These are phyloP conservation scores for Aureobasidium sp. DNA, from an alignment of 2,329 filamentous ascomycete species.

Conservation along the genomic window DNA sequence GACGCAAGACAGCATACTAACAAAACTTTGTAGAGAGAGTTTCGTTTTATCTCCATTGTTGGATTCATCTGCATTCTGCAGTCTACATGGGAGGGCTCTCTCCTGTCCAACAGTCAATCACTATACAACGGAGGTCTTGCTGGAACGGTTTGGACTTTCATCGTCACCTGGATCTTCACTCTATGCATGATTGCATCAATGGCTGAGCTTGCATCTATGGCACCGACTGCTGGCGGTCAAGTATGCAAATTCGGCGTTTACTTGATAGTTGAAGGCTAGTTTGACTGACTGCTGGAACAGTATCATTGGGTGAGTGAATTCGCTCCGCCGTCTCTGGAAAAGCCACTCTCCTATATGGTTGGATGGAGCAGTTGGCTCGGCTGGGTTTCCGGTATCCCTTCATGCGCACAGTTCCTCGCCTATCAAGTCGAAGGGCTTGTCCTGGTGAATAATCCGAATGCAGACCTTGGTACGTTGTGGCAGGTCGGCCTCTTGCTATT, in stretches of 20 bases:
- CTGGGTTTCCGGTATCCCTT: constrained; percentile 26
- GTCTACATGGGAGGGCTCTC: constrained; percentile 47
- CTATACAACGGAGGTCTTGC: constrained; percentile 17
- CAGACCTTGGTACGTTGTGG: constrained; percentile 32
- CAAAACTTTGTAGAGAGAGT: constrained; percentile 36
- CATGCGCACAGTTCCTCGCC: constrained; percentile 19
- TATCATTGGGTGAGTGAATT: constrained; percentile 29
- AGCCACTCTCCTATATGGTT: constrained; percentile 41
- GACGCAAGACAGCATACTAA: constrained; percentile 22
- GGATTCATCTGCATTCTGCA: constrained; percentile 49
- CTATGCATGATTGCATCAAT: constrained; percentile 22
- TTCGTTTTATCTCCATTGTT: constrained; percentile 45
- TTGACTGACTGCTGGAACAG: background rate
- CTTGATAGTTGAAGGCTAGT: accelerated
- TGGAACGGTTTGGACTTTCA: constrained; percentile 16
- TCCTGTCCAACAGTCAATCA: constrained; percentile 10
- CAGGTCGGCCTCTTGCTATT: constrained; percentile 35
- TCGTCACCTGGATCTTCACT: constrained; percentile 29
- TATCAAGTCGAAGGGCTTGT: constrained; percentile 25
- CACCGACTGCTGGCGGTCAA: constrained; percentile 34
- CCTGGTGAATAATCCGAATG: constrained; percentile 29
- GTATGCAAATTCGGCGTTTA: constrained; percentile 35
- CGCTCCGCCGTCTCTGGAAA: constrained; percentile 36
- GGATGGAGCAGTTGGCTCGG: constrained; percentile 39
- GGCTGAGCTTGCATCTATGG: constrained; percentile 40